phyloP scores from a whole-genome alignment of 805 yeast species.

The Isabelozyma heimii region DNA sequence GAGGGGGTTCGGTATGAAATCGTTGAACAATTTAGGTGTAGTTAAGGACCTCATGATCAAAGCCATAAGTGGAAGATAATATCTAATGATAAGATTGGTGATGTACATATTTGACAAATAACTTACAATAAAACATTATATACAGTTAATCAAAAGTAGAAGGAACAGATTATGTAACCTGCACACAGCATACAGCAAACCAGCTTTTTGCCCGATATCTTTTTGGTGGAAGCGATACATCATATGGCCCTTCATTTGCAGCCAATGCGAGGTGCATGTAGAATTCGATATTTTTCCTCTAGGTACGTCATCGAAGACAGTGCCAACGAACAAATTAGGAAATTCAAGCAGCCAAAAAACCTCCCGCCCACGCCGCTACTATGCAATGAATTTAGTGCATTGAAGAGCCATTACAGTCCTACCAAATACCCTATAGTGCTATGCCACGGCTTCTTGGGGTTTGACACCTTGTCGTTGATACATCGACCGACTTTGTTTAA shows the following conservation, averaged over 20 bases:
- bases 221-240: background rate
- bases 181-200: background rate
- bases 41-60: slow-evolving; percentile 70
- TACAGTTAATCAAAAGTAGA: too few relatives aligned
- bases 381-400: slow-evolving; percentile 15
- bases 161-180: background rate
- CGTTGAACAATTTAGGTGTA: slow-evolving; percentile 60
- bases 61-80: slow-evolving; percentile 24
- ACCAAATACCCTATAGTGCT: slow-evolving; percentile 74
- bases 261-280: background rate
- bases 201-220: background rate
- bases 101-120: too few relatives aligned
- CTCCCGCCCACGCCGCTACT: background rate
- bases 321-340: background rate
- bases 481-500: background rate
- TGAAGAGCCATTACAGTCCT: slow-evolving; percentile 45
- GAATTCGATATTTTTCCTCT: background rate
- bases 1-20: slow-evolving; percentile 73
- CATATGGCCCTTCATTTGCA: background rate
- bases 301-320: background rate
- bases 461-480: slow-evolving; percentile 44
- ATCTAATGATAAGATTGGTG: background rate
- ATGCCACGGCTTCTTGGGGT: slow-evolving; percentile 88
- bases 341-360: background rate
- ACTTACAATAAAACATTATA: too few relatives aligned